These are phyloP conservation scores for Ottelia alismoides DNA, from an alignment of 106 monocot species.

Conservation along the genomic window DNA sequence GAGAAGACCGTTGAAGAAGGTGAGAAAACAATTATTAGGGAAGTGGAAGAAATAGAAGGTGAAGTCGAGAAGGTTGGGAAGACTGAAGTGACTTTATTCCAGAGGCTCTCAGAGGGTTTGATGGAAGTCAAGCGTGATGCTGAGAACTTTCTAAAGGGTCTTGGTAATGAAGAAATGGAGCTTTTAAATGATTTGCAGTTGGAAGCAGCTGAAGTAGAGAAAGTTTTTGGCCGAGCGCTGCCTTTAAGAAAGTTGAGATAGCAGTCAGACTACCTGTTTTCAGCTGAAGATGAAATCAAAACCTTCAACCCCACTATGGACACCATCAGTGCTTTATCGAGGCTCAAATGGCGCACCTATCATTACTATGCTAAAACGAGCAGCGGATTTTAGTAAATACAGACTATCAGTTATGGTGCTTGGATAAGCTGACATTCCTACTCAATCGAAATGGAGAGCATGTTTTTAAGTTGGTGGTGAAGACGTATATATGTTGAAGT, in stretches of 20 bases:
- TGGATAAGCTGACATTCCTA: too few relatives aligned
- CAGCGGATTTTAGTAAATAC: too few relatives aligned
- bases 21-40: constrained; percentile 75
- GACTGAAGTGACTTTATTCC: constrained; percentile 42
- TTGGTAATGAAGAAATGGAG: constrained; percentile 82
- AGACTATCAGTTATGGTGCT: too few relatives aligned
- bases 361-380: too few relatives aligned
- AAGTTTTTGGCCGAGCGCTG: constrained; percentile 49
- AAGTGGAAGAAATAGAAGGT: constrained; percentile 47
- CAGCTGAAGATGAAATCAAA: too few relatives aligned
- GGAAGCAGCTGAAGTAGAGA: constrained; percentile 78
- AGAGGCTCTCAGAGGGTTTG: constrained; percentile 50
- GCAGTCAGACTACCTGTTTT: too few relatives aligned
- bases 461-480: too few relatives aligned
- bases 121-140: constrained; percentile 41
- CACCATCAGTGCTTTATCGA: too few relatives aligned
- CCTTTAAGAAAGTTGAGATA: constrained; percentile 82
- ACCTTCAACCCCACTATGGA: too few relatives aligned
- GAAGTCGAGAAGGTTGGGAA: constrained; percentile 41
- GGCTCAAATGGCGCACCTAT: too few relatives aligned
- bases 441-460: too few relatives aligned
- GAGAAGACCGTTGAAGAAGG: constrained; percentile 93
- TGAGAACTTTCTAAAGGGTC: constrained; percentile 43
- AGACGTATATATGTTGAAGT: too few relatives aligned
- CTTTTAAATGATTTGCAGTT: constrained; percentile 67